Base-by-base conservation (phyloP, 257 asterid genomes). In the Osmanthus fragrans region DNA sequence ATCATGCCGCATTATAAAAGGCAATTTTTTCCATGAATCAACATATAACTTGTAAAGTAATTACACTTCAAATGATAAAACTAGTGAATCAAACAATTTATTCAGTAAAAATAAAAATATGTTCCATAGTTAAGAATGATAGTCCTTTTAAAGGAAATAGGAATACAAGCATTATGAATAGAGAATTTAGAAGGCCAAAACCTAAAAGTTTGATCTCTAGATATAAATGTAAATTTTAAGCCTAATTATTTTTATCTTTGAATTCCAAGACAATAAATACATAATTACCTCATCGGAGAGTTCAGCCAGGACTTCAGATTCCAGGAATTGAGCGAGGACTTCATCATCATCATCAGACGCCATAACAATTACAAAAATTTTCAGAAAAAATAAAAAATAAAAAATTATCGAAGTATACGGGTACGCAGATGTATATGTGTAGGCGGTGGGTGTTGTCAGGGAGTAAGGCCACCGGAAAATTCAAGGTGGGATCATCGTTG, bases 261-360 rank as follows among this genome's bases (percentile, higher is more conserved):
- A 18, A 1, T 54, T n/a, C 21, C 21, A 19, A 36, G 47, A 58
- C 37, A 78, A 36, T 45, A 45, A 36, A 56, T 16, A 42, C 56
- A 70, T 19, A 29, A 36, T 29, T 73, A 90, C 98, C 98, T 77
- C 88, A 70, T 96, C 96, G 82, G 96, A 90, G 78, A 87, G 39
- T 70, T 81, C 91, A 2, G 90, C 82, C 66, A 92, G 91, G 73
- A 93, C 85, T 76, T 96, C 99, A 8, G 92, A 84, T 87, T 96
- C 98, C 51, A 96, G 96, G 81, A 89, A 96, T 72, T 87, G 88
- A 56, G 89, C 98, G 70, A 96, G 97, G 73, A 75, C 80, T 79
- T 88, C 97, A 66, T 85, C 97, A 68, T 96, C 99, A 73, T 96
- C 98, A 71, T 93, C 97, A n/a, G 93, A 89, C 74, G 89, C 94